These are phyloP conservation scores for Athelia psychrophila DNA, from an alignment of 1,284 basidiomycete species.

Conservation along the genomic window DNA sequence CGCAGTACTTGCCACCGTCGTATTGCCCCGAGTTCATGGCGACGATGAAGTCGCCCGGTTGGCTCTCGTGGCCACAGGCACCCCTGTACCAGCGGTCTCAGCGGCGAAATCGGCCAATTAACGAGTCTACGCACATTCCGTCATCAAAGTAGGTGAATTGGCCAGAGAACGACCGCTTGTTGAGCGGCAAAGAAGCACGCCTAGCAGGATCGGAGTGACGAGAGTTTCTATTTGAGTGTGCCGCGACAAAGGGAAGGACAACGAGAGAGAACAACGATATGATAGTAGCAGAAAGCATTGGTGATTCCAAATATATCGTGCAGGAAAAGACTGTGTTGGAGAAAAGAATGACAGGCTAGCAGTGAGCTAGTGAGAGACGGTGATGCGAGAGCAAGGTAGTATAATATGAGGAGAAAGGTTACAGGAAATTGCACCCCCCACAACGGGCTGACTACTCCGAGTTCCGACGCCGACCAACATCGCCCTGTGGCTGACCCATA, in stretches of 20 bases:
- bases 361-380: too few relatives aligned
- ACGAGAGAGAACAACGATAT: slow-evolving; percentile 29
- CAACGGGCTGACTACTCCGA: too few relatives aligned
- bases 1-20: slow-evolving; percentile 42
- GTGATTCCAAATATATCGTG: too few relatives aligned
- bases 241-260: slow-evolving; percentile 28
- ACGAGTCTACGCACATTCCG: not conserved
- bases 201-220: slow-evolving; percentile 43
- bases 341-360: too few relatives aligned
- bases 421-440: too few relatives aligned
- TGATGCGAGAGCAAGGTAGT: too few relatives aligned
- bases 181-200: slow-evolving; percentile 37
- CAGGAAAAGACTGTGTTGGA: too few relatives aligned
- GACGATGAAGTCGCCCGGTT: slow-evolving; percentile 30
- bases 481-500: too few relatives aligned
- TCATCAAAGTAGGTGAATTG: slow-evolving; percentile 54
- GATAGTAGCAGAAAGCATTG: too few relatives aligned
- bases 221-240: slow-evolving; percentile 27
- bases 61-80: slow-evolving; percentile 35
- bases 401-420: too few relatives aligned
- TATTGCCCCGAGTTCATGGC: slow-evolving; percentile 39
- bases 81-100: slow-evolving; percentile 26
- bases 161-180: slow-evolving; percentile 30
- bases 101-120: slow-evolving; percentile 33
- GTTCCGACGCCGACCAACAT: too few relatives aligned